Conservation (phyloP, 495 filamentous ascomycete genomes). For the Penicillium flavigenum region DNA sequence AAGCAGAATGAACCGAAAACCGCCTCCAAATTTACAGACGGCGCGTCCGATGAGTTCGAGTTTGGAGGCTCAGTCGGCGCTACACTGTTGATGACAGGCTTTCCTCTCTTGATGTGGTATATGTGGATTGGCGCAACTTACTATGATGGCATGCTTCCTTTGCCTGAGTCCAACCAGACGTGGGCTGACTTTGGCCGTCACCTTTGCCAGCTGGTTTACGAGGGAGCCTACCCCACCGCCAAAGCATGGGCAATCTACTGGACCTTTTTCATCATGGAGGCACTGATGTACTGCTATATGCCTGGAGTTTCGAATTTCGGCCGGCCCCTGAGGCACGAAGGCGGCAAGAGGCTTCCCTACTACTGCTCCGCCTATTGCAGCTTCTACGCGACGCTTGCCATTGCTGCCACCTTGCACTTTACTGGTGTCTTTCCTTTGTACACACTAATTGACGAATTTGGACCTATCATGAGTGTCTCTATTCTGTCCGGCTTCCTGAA, state of each 20-base stretch:
- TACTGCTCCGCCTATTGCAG: slow-evolving; percentile 81
- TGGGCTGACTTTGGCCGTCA: slow-evolving; percentile 63
- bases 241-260: slow-evolving; percentile 87
- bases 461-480: slow-evolving; percentile 78
- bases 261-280: slow-evolving; percentile 76
- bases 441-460: slow-evolving; percentile 86
- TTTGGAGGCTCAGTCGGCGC: slow-evolving; percentile 82
- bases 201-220: slow-evolving; percentile 64
- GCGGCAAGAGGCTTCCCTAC: slow-evolving; percentile 76
- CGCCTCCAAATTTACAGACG: neutral
- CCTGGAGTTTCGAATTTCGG: slow-evolving; percentile 78
- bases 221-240: slow-evolving; percentile 70
- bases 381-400: slow-evolving; percentile 76
- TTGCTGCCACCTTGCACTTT: slow-evolving; percentile 65
- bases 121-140: slow-evolving; percentile 94
- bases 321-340: slow-evolving; percentile 74
- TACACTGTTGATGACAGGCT: slow-evolving; percentile 75
- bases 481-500: slow-evolving; percentile 83
- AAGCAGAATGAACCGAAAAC: neutral
- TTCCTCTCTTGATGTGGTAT: slow-evolving; percentile 92
- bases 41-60: slow-evolving; percentile 56
- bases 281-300: slow-evolving; percentile 68
- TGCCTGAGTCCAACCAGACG: slow-evolving; percentile 58
- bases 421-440: slow-evolving; percentile 78
- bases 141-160: slow-evolving; percentile 77